Base-by-base conservation (phyloP, 2,329 filamentous ascomycete species). In the Aspergillus vadensis region DNA sequence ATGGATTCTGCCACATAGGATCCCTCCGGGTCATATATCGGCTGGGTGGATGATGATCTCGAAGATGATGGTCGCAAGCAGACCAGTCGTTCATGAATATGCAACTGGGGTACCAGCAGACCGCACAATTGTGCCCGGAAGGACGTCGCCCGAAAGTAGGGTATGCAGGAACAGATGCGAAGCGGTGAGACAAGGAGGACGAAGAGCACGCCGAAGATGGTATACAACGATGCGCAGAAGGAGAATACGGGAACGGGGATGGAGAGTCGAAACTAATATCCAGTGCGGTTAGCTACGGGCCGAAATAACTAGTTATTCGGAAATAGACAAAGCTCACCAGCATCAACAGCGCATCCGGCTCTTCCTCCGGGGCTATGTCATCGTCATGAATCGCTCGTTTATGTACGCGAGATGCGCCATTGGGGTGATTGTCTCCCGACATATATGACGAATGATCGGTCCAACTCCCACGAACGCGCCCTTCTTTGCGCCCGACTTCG, bases 231-330 rank as follows among this genome's bases (percentile, higher is more conserved):
- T 64, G 84, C 82, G 63, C 80, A 70, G 32, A 84, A 67, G 55
- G 85, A 85, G 66, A 87, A 79, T 6, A 85, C 68, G 12, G 83
- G 82, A 64, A 83, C 82, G 15, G 85, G 81, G 23, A 77, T 72
- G 19, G 83, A 84, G 38, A 86, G 77, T 67, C 81, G 84, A 65
- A 86, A 77, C 82, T 83, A 59, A 51, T 23, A 38, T 52, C 12
- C 54, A 36, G 17, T 19, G n/a, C 36, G 43, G 60, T 70, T 62
- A 68, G 63, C 53, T 30, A 55, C 48, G 50, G 32, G 50, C 25
- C 36, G 57, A 25, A 59, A 59, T 49, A 41, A 7, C 23, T 36
- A 19, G 15, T 41, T 19, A 21, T 7, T 52, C 3, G 19, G 8
- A 36, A 56, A 2, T 21, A 41, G 17, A 25, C 9, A 23, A 14